Base-by-base conservation (phyloP, 176 grass and related monocot species). In the Cenchrus americanus region DNA sequence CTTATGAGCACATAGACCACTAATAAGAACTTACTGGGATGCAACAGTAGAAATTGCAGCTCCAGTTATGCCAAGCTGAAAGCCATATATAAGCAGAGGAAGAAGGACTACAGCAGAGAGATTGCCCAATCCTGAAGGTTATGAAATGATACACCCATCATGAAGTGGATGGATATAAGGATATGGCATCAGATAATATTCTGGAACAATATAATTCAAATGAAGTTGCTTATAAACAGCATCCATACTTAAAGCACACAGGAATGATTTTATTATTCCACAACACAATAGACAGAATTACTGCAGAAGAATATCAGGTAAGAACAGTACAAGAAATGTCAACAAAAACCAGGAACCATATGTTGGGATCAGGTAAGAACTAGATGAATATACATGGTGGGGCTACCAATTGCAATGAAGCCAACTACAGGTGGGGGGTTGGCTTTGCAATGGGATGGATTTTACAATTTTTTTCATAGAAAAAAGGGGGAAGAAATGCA, bases 21-120 rank as follows among this genome's bases (percentile, higher is more conserved):
- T 61, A 42, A 77, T 66, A 78, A 32, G 71, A 90, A 68, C 91
- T 88, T 94, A 94, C 88, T 94, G 92, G 53, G 92, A 94, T 61
- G 54, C 86, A 67, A 94, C 88, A 63, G 88, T 90, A 32, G 92
- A 87, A 88, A 90, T 80, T 73, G 92, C 92, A 10, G 92, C 92
- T 77, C 92, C 88, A 77, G 83, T 69, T 42, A 94, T 90, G 52
- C 92, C 92, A 80, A 94, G 89, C 55, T 69, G 41, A 69, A 90
- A 88, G 58, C 83, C 83, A 69, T 82, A 94, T 58, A 94, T 88
- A 86, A 94, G 84, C 73, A 94, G 69, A 60, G 92, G 86, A 80
- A 90, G 88, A 75, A 94, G 86, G 22, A 58, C 80, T 55, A 88
- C 86, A 22, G 86, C 89, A 19, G 88, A 86, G 83, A 82, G 75